phyloP scores from a whole-genome alignment of 352 stramenopile species.

The Phytophthora multivora region DNA sequence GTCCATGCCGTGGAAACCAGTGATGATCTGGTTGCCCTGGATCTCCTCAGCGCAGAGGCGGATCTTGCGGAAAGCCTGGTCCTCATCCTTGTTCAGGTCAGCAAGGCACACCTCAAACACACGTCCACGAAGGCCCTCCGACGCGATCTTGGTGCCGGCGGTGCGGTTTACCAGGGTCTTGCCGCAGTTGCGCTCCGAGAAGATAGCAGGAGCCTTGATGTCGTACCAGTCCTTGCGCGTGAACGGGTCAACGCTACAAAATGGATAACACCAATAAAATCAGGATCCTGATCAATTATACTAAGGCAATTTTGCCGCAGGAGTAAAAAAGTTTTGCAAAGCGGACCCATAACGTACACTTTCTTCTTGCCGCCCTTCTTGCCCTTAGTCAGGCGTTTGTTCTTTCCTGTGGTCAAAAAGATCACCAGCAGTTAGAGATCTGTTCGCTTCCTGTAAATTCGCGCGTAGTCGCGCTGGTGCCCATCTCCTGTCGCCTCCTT shows the following conservation, averaged over 20 bases:
- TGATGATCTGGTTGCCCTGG: constrained; percentile 88
- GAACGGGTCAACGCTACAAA: constrained; percentile 97
- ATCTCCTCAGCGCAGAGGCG: constrained; percentile 99
- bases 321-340: background rate
- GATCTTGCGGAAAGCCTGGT: constrained; percentile 98
- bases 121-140: constrained; percentile 97
- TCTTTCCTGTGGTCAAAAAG: constrained; percentile 71
- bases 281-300: constrained; percentile 1
- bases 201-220: constrained; percentile 98
- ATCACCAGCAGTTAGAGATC: constrained; percentile 28
- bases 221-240: constrained; percentile 98
- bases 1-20: constrained; percentile 93
- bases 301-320: background rate
- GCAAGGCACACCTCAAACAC: constrained; percentile 99
- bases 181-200: constrained; percentile 96
- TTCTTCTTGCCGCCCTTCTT: constrained; percentile 94
- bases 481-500: constrained; percentile 5
- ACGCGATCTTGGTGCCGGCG: constrained; percentile 96
- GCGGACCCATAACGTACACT: constrained; percentile 61
- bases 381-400: constrained; percentile 92
- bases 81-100: constrained; percentile 99
- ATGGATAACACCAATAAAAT: constrained; percentile 14
- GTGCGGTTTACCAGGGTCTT: constrained; percentile 99
- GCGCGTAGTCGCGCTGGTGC: background rate
- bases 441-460: background rate